phyloP scores from a whole-genome alignment of 306 rosid genomes.

The Ceratonia siliqua region DNA sequence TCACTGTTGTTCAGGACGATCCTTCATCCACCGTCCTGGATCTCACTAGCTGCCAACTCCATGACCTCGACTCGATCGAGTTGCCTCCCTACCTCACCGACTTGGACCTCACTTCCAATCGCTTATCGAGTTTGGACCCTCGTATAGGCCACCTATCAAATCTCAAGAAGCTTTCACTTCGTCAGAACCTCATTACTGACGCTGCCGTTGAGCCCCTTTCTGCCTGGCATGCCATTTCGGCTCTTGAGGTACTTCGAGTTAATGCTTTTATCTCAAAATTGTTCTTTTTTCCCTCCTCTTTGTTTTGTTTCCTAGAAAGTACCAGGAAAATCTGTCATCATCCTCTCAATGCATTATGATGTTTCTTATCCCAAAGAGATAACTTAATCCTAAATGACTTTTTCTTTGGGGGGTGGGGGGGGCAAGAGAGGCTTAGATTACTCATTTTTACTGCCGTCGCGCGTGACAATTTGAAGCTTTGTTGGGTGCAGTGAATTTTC shows the following conservation, averaged over 20 bases:
- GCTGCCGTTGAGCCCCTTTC: slow-evolving; percentile 67
- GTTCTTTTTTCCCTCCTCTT: not conserved
- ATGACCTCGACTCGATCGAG: slow-evolving; percentile 77
- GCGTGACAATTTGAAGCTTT: not conserved
- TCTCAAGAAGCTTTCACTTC: slow-evolving; percentile 83
- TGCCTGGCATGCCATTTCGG: slow-evolving; percentile 58
- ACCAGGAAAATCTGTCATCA: not conserved
- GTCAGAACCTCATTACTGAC: slow-evolving; percentile 81
- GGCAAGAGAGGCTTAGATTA: no score
- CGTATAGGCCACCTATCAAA: slow-evolving; percentile 66
- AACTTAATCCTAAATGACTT: not conserved
- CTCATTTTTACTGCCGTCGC: not conserved
- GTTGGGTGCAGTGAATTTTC: not conserved
- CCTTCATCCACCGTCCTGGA: slow-evolving; percentile 70
- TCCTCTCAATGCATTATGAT: not conserved
- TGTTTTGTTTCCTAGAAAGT: slow-evolving; percentile 4
- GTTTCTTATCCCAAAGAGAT: not conserved
- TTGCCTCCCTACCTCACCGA: slow-evolving; percentile 68
- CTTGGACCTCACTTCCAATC: slow-evolving; percentile 88
- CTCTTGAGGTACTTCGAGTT: slow-evolving; percentile 55
- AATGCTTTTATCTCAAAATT: not conserved
- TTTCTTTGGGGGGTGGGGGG: no score
- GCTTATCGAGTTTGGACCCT: slow-evolving; percentile 69
- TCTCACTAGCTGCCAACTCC: slow-evolving; percentile 82
- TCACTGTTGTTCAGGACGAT: slow-evolving; percentile 31